Base-by-base conservation (phyloP, 371 early-diverging fungal species). In the Mortierella sp. region DNA sequence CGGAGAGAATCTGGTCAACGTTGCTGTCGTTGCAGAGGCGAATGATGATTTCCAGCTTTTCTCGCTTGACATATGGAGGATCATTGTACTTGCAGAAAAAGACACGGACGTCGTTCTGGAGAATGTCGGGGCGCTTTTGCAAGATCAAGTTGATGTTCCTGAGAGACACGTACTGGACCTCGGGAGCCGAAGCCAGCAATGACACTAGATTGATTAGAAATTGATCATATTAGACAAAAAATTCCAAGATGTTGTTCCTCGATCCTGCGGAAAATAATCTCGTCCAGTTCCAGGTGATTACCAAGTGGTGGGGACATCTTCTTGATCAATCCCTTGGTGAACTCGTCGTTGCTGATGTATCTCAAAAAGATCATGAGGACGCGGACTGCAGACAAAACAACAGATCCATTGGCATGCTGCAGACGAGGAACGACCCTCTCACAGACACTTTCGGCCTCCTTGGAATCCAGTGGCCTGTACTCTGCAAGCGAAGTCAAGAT, bases 51-150 rank as follows among this genome's bases (percentile, higher is more conserved):
- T 98, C 98, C 38, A 99, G 92, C 84, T 99, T 99, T 78, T 96
- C 98, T 50, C 97, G 91, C 86, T 99, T 99, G 74, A 99, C 99
- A 85, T 98, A 99, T 79, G 96, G 96, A 44, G 99, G 99, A 88
- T 99, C 99, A 87, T 99, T 97, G 91, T 98, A 99, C 89, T 98
- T 99, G 90, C 98, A 98, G 86, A 99, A 99, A 90, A 99, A 99
- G 31, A 98, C 97, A 31, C 96, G 94, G 80, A 98, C 95, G 84
- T 99, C 98, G 79, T 96, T 94, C 31, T 92, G 93, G 70, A 99
- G 90, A n/a, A 98, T 92, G 50, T 97, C 97, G 10, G 98, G 96
- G 68, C 96, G 93, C 84, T 95, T 95, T 89, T 99, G 98, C 55
- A 99, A 90, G 72, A 99, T 96, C 45, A 99, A 90, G 83, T 95